These are phyloP conservation scores for Plasmopara muralis DNA, from an alignment of 352 stramenopile species.

Conservation along the genomic window DNA sequence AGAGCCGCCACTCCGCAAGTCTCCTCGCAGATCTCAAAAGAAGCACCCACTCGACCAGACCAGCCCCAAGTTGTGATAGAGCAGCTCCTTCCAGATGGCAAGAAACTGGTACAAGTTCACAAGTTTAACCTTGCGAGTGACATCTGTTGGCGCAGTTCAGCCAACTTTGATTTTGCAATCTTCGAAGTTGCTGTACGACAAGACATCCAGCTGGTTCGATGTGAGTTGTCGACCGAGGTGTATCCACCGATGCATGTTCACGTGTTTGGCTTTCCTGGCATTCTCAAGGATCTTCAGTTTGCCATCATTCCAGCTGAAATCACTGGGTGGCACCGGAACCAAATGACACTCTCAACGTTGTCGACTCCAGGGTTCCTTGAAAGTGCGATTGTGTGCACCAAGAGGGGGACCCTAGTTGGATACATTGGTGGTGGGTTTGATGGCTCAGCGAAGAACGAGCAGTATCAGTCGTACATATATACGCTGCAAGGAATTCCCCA, in stretches of 20 bases:
- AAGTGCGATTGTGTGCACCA: conserved; percentile 22
- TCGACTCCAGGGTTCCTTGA: conserved; percentile 17
- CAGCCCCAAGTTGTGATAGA: conserved; percentile 1
- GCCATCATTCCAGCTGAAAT: not conserved
- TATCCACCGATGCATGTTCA: not conserved
- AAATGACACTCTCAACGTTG: conserved; percentile 5
- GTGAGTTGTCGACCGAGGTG: not conserved
- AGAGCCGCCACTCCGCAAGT: conserved; percentile 17
- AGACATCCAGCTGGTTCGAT: not conserved
- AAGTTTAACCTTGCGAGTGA: conserved; percentile 1
- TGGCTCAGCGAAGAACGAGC: conserved; percentile 1
- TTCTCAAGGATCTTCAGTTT: not conserved
- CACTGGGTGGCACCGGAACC: not conserved
- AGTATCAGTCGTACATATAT: conserved; percentile 1
- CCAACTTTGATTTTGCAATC: conserved; percentile 1
- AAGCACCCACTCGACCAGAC: not conserved
- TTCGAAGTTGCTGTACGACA: conserved; percentile 1
- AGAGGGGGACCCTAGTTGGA: conserved; percentile 8
- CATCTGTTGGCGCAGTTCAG: not conserved
- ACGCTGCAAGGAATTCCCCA: conserved; percentile 1
- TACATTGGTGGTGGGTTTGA: conserved; percentile 3
- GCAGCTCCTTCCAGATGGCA: not conserved
- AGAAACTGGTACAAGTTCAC: conserved; percentile 1
- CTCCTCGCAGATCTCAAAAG: not conserved
- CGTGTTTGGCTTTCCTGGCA: conserved; percentile 1